Evolutionary conservation across 495 filamentous ascomycete genomes (phyloP).

Genomic region (Neurospora sp.): DNA sequence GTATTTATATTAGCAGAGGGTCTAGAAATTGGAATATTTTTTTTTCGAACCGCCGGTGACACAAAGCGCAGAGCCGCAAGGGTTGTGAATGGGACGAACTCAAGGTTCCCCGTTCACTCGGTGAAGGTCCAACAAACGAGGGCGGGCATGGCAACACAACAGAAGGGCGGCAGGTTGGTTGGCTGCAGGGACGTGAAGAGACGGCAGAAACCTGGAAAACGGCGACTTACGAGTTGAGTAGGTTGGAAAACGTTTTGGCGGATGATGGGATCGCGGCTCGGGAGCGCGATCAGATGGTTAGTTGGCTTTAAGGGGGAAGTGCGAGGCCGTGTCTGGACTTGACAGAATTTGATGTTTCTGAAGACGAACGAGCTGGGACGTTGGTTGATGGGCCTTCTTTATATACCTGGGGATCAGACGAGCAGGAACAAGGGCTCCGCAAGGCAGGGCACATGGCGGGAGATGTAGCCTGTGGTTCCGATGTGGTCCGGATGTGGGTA

Average conservation of each 20-base stretch:
- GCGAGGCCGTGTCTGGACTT: not conserved
- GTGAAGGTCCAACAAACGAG: not conserved
- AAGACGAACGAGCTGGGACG: not conserved
- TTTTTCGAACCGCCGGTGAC: slow-evolving; percentile 2
- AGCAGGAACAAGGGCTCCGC: not conserved
- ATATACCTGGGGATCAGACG: not conserved
- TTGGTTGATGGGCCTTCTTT: not conserved
- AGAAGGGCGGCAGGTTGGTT: not conserved
- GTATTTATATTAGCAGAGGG: slow-evolving; percentile 3
- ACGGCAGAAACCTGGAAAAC: not conserved
- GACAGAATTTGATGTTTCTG: not conserved
- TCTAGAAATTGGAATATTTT: not conserved
- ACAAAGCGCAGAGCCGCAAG: slow-evolving; percentile 1
- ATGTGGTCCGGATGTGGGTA: not conserved
- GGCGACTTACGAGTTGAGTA: slow-evolving; percentile 68
- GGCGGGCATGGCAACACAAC: not conserved
- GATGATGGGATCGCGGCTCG: slow-evolving; percentile 45
- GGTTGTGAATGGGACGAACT: not conserved
- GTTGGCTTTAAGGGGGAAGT: not conserved
- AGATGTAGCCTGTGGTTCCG: not conserved
- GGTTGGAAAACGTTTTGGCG: slow-evolving; percentile 86
- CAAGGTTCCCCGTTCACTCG: not conserved
- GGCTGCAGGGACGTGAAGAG: not conserved
- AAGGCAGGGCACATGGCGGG: not conserved
- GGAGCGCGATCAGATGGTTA: slow-evolving; percentile 38